Evolutionary conservation across 1,139 yeast species (phyloP).

Genomic region (Geotrichum aggregatum): DNA sequence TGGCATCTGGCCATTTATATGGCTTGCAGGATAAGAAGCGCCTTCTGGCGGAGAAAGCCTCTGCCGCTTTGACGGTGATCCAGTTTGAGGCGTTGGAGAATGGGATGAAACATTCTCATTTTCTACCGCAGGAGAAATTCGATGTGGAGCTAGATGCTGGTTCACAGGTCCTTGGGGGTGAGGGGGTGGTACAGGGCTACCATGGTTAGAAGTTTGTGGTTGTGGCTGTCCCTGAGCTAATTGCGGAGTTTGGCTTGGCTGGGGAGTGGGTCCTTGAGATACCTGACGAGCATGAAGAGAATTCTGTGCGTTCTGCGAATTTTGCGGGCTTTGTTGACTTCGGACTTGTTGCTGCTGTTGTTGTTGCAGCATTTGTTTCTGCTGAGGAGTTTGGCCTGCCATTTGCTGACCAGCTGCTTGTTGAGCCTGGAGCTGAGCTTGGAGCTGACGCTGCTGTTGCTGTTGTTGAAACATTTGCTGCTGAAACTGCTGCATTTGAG

Average conservation of each 20-base stretch:
- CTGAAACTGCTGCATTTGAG: conserved; percentile 28
- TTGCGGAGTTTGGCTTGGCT: conserved; percentile 11
- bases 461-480: conserved; percentile 22
- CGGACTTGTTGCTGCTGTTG: background rate
- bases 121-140: conserved; percentile 25
- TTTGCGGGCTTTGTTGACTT: conserved; percentile 1
- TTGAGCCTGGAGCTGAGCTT: conserved; percentile 22
- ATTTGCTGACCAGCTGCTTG: conserved; percentile 25
- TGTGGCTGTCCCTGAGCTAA: background rate
- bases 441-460: conserved; percentile 23
- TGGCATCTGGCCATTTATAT: conserved; percentile 8
- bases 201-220: conserved; percentile 17
- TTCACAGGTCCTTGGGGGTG: background rate
- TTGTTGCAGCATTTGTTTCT: conserved; percentile 18
- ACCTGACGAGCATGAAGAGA: conserved; percentile 22
- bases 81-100: conserved; percentile 32
- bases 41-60: conserved; percentile 39
- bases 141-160: conserved; percentile 26
- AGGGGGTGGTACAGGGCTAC: conserved; percentile 30
- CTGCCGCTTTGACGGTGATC: conserved; percentile 39
- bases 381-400: conserved; percentile 21
- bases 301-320: conserved; percentile 27
- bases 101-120: conserved; percentile 27
- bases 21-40: conserved; percentile 26
- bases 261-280: conserved; percentile 11